Percentiles rank a stretch among this genome's conserved stretches.
Conservation (phyloP, 2,329 filamentous ascomycete species). For the Alternaria ethzedia region DNA sequence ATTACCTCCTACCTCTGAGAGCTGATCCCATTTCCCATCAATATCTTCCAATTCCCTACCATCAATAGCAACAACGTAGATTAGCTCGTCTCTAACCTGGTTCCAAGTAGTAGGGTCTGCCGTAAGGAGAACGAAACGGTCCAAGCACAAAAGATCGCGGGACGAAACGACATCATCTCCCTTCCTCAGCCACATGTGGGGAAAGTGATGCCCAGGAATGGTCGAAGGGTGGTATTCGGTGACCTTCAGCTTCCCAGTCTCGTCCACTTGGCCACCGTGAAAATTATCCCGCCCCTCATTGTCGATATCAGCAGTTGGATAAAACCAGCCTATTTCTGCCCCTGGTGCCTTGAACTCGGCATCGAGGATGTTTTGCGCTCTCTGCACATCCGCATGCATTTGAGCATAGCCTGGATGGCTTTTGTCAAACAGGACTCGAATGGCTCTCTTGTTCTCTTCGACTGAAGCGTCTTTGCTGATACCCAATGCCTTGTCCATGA, state of each 20-base stretch:
- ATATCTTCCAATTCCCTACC: neutral
- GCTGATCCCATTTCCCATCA: neutral
- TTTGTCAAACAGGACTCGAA: neutral
- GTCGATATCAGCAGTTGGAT: neutral
- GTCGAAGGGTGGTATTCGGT: neutral
- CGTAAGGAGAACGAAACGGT: neutral
- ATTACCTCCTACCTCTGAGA: neutral
- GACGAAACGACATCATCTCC: neutral
- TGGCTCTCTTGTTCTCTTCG: neutral
- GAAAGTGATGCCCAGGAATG: neutral
- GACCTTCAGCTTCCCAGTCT: neutral
- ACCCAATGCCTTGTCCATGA: neutral
- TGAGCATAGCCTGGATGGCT: neutral
- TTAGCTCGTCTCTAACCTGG: neutral
- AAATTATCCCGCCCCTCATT: neutral
- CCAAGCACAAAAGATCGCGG: neutral
- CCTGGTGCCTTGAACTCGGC: neutral
- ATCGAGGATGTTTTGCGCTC: neutral
- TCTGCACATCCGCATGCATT: neutral
- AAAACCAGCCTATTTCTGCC: neutral
- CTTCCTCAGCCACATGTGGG: neutral
- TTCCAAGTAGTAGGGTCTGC: neutral
- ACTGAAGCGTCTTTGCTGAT: neutral
- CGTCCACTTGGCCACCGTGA: neutral
- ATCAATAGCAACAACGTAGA: neutral